A percentile compares a stretch with the other conserved stretches of the same genome.
Evolutionary conservation across 2,329 filamentous ascomycete genomes (phyloP).

Genomic region (Raffaelea ambrosiae): DNA sequence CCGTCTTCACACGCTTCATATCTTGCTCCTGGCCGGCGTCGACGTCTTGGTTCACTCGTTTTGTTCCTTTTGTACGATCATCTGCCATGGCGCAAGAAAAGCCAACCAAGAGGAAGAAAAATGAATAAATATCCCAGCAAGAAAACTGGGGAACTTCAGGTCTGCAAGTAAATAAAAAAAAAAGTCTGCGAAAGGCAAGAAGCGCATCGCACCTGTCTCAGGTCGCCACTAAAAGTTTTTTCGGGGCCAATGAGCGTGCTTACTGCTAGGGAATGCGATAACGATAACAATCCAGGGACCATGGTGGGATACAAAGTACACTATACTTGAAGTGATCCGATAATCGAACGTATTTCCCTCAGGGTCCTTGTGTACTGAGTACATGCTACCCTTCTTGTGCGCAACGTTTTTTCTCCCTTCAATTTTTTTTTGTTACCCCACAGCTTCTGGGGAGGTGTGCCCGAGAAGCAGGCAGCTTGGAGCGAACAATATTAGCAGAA

Average conservation of each 20-base stretch:
- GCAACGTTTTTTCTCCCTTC: no score
- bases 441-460: no score
- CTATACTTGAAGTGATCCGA: no score
- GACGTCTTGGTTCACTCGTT: not conserved
- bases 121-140: not conserved
- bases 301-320: no score
- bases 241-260: constrained; percentile 3
- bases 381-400: no score
- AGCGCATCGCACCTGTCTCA: not conserved
- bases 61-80: not conserved
- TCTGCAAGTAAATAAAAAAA: not conserved
- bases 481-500: no score
- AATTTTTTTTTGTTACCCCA: no score
- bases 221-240: constrained; percentile 8
- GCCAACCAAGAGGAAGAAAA: not conserved
- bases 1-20: constrained; percentile 21
- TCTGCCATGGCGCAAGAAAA: constrained; percentile 6
- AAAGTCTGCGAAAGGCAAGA: not conserved
- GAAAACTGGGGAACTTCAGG: constrained; percentile 8
- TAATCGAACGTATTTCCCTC: no score
- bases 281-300: not conserved
- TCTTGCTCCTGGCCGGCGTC: constrained; percentile 3
- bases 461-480: no score
- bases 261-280: constrained; percentile 6
- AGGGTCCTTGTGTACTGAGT: no score